phyloP scores from a whole-genome alignment of 2,329 filamentous ascomycete species.

The Phaeoacremonium minimum region DNA sequence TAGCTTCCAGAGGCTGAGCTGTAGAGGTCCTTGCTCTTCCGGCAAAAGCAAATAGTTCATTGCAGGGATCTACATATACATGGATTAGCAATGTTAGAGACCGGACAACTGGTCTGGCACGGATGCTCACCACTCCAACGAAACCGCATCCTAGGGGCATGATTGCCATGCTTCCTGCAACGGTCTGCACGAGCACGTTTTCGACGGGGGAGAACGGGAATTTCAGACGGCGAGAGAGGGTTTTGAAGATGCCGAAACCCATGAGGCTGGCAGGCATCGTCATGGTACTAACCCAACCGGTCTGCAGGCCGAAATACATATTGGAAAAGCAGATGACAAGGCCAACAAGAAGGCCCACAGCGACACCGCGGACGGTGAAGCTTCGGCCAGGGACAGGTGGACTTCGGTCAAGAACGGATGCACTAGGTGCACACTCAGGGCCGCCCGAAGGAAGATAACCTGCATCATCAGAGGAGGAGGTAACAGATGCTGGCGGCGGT shows the following conservation, averaged over 20 bases:
- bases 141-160: conserved; percentile 97
- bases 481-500: neutral
- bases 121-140: conserved; percentile 72
- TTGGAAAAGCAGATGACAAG: conserved; percentile 94
- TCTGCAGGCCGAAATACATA: conserved; percentile 95
- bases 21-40: conserved; percentile 74
- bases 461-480: too few species aligned
- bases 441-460: too few species aligned
- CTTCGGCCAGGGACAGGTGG: conserved; percentile 59
- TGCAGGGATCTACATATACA: conserved; percentile 66
- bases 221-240: conserved; percentile 65
- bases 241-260: conserved; percentile 90
- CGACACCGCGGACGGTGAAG: conserved; percentile 79
- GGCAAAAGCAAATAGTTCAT: conserved; percentile 78
- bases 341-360: conserved; percentile 78
- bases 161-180: conserved; percentile 90
- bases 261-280: conserved; percentile 94
- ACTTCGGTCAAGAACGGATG: too few species aligned
- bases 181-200: conserved; percentile 94
- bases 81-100: neutral
- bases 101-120: too few species aligned
- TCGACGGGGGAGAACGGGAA: conserved; percentile 90
- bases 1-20: conserved; percentile 69
- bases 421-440: too few species aligned
- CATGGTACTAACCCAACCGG: conserved; percentile 67